Conservation (phyloP, 2,329 filamentous ascomycete species). For the Fusarium nanum region DNA sequence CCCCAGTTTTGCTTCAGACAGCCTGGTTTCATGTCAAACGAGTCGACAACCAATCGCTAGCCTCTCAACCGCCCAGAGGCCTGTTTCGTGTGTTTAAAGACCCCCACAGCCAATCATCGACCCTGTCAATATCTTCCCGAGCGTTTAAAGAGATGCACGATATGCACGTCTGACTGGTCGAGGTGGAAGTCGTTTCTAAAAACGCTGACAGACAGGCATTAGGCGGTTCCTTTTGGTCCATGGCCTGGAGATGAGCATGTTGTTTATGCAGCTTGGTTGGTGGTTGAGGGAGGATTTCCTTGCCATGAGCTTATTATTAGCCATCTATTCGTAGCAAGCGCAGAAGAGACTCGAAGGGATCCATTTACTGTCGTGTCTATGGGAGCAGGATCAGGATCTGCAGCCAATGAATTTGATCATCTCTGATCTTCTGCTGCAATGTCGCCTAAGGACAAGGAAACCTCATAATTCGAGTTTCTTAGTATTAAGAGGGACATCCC, state of each 20-base stretch:
- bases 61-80: conserved; percentile 18
- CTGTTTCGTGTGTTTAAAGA: conserved; percentile 34
- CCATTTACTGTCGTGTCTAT: conserved; percentile 6
- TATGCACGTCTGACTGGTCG: conserved; percentile 13
- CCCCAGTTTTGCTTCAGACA: conserved; percentile 37
- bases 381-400: neutral
- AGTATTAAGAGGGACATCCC: conserved; percentile 22
- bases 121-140: conserved; percentile 23
- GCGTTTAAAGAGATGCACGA: conserved; percentile 27
- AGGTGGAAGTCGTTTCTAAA: conserved; percentile 16
- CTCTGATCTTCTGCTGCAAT: conserved; percentile 15
- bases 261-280: conserved; percentile 30
- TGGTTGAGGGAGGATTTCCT: conserved; percentile 2
- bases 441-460: conserved; percentile 11
- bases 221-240: conserved; percentile 8
- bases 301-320: conserved; percentile 17
- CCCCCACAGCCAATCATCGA: conserved; percentile 13
- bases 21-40: conserved; percentile 33
- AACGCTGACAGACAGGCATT: conserved; percentile 5
- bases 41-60: conserved; percentile 25
- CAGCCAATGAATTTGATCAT: conserved; percentile 28
- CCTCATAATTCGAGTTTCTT: conserved; percentile 1
- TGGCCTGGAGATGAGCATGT: neutral
- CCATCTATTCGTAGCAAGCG: conserved; percentile 29
- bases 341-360: conserved; percentile 6